phyloP scores from a whole-genome alignment of 495 filamentous ascomycete species.

The Lophiostoma macrostomum region DNA sequence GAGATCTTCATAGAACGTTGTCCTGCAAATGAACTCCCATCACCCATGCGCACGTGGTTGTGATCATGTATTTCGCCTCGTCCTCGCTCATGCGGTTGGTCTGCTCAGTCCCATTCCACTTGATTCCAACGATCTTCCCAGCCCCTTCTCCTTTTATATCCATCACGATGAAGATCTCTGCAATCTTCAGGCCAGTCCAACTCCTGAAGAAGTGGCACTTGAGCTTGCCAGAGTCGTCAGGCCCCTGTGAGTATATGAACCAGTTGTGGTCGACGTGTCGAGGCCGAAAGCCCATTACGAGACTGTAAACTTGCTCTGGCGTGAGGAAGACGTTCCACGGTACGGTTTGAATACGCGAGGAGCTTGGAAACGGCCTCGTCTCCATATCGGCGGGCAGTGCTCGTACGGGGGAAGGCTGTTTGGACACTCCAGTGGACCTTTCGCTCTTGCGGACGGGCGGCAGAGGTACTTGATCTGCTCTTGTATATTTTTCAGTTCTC shows the following conservation, averaged over 20 bases:
- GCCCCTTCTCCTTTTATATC: conserved; percentile 24
- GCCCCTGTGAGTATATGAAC: conserved; percentile 32
- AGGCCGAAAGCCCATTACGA: conserved; percentile 25
- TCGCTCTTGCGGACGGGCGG: not conserved
- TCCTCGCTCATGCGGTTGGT: conserved; percentile 13
- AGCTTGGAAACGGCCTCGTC: conserved; percentile 3
- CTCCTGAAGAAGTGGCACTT: conserved; percentile 26
- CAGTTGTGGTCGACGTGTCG: conserved; percentile 29
- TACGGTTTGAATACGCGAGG: conserved; percentile 7
- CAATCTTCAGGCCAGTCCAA: conserved; percentile 31
- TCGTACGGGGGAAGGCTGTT: conserved; percentile 4
- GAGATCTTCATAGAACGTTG: not conserved
- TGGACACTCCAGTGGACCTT: too few species aligned
- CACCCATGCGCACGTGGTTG: conserved; percentile 20
- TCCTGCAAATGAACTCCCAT: conserved; percentile 16
- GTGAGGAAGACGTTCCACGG: conserved; percentile 23
- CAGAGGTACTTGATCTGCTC: not conserved
- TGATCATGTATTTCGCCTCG: conserved; percentile 26
- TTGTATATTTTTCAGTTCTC: too few species aligned
- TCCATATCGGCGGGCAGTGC: conserved; percentile 11
- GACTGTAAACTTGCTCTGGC: conserved; percentile 14
- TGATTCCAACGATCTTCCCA: conserved; percentile 25
- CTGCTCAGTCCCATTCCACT: conserved; percentile 29
- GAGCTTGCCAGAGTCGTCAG: conserved; percentile 19
- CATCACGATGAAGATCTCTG: conserved; percentile 20